These are phyloP conservation scores for Salvia miltiorrhiza DNA, from an alignment of 257 asterid genomes.

Conservation along the genomic window DNA sequence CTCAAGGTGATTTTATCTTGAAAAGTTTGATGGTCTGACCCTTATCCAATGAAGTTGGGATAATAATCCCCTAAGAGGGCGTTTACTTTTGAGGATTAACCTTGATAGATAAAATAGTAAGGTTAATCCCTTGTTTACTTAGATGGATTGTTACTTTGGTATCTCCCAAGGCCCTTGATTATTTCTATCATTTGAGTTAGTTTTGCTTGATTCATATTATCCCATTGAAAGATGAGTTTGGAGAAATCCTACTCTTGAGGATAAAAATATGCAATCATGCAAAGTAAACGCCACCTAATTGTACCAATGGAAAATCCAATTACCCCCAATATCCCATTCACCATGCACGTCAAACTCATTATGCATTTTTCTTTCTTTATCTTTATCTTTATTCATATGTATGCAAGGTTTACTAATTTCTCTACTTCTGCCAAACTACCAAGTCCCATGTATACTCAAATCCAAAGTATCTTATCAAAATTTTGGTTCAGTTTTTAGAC, in stretches of 20 bases:
- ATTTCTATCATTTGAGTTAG: too few species aligned
- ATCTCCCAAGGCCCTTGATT: too few species aligned
- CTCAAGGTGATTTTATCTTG: slow-evolving; percentile 64
- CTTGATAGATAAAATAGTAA: too few species aligned
- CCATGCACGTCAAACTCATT: not conserved
- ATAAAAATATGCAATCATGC: too few species aligned
- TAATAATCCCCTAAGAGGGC: not conserved
- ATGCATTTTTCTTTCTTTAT: not conserved
- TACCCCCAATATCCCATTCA: not conserved
- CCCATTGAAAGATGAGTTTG: too few species aligned
- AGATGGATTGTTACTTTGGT: too few species aligned
- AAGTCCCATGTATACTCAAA: not conserved
- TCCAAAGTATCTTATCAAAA: not conserved
- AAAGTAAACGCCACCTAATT: too few species aligned
- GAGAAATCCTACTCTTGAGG: too few species aligned
- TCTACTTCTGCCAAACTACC: not conserved
- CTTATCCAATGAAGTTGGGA: not conserved
- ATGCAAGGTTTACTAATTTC: not conserved
- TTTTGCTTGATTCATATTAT: too few species aligned
- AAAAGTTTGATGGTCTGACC: not conserved
- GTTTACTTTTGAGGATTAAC: too few species aligned
- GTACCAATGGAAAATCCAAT: not conserved
- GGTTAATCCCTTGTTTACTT: too few species aligned
- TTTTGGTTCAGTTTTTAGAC: not conserved
- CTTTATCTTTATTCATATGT: not conserved